These are phyloP conservation scores for Alternaria atra DNA, from an alignment of 2,329 filamentous ascomycete genomes.

Conservation along the genomic window DNA sequence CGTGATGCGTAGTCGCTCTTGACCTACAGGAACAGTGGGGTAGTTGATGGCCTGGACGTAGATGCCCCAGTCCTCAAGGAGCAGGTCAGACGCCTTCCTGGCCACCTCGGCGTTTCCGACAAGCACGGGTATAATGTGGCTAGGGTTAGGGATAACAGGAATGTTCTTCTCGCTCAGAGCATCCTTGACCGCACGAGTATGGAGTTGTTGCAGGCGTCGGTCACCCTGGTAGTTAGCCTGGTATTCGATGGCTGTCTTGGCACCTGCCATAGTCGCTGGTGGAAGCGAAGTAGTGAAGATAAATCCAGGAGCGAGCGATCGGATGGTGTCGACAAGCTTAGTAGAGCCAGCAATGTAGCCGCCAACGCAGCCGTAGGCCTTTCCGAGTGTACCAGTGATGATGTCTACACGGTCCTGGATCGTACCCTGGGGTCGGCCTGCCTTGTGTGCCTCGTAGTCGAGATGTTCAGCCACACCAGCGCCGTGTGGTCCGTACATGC, in stretches of 20 bases:
- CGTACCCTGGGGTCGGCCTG: slow-evolving; percentile 78
- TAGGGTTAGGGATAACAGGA: slow-evolving; percentile 96
- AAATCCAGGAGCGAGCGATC: slow-evolving; percentile 94
- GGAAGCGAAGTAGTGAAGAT: slow-evolving; percentile 98
- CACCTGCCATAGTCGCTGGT: slow-evolving; percentile 95
- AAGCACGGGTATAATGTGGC: slow-evolving; percentile 92
- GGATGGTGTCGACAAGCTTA: slow-evolving; percentile 88
- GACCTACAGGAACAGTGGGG: slow-evolving; percentile 95
- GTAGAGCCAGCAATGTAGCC: slow-evolving; percentile 94
- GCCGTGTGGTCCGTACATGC: slow-evolving; percentile 97
- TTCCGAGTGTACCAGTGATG: slow-evolving; percentile 95
- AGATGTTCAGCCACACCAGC: slow-evolving; percentile 97
- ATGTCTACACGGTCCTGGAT: slow-evolving; percentile 97
- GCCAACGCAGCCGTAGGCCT: slow-evolving; percentile 96
- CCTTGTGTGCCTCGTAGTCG: slow-evolving; percentile 86
- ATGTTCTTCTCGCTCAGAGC: slow-evolving; percentile 81
- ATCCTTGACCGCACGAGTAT: slow-evolving; percentile 94
- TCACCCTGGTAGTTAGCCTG: slow-evolving; percentile 87
- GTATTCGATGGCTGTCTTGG: slow-evolving; percentile 90
- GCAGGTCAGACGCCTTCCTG: slow-evolving; percentile 89
- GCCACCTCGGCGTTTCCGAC: slow-evolving; percentile 94
- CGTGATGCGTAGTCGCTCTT: slow-evolving; percentile 94
- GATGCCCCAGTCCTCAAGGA: slow-evolving; percentile 88
- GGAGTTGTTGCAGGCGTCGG: slow-evolving; percentile 90
- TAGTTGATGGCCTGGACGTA: slow-evolving; percentile 99